phyloP scores from a whole-genome alignment of 129 eudicot species.

The Chrysanthemum makinoi region DNA sequence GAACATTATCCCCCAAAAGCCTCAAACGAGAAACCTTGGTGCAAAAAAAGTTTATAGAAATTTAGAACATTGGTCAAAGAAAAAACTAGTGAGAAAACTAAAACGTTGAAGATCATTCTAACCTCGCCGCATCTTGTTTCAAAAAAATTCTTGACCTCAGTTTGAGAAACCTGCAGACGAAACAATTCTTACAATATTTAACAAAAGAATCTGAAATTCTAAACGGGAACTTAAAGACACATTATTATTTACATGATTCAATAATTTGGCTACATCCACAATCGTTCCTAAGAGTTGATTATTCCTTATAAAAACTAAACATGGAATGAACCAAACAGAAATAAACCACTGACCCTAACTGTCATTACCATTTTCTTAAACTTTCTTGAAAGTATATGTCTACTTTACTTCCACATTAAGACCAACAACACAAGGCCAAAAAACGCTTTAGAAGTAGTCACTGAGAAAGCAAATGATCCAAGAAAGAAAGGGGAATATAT shows the following conservation, averaged over 20 bases:
- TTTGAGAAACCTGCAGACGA: slow-evolving; percentile 70
- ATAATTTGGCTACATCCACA: background rate
- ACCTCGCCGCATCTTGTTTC: slow-evolving; percentile 98
- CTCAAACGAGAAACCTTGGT: slow-evolving; percentile 90
- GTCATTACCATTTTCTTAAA: too few species aligned
- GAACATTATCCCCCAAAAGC: slow-evolving; percentile 97
- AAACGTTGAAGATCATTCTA: background rate
- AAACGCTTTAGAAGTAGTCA: too few species aligned
- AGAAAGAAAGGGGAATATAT: background rate
- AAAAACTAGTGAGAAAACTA: background rate
- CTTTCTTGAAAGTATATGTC: too few species aligned
- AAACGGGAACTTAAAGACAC: background rate
- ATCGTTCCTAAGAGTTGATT: background rate
- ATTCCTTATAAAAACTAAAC: background rate
- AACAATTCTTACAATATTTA: background rate
- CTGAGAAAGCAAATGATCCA: too few species aligned
- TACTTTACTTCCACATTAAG: too few species aligned
- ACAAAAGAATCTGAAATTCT: background rate
- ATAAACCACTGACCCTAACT: too few species aligned
- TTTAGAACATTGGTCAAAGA: background rate
- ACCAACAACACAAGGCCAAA: too few species aligned
- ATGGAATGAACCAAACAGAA: too few species aligned
- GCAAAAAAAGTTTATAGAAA: background rate
- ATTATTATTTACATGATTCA: background rate
- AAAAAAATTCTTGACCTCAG: slow-evolving; percentile 86